Evolutionary conservation across 2,329 filamentous ascomycete genomes (phyloP).

Genomic region (Alternaria gansuensis): DNA sequence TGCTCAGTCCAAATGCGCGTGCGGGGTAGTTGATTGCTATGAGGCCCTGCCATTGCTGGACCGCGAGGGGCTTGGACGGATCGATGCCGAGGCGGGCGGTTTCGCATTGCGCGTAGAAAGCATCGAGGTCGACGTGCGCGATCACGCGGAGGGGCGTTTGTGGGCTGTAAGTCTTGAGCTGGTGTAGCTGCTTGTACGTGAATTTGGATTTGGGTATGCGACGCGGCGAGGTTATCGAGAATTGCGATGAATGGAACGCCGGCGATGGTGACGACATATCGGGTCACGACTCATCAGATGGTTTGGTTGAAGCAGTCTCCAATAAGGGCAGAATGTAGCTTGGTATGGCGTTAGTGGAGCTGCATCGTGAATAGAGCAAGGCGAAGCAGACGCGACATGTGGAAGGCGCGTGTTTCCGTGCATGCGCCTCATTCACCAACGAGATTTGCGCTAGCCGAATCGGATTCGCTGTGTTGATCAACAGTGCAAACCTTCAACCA

Average conservation of each 20-base stretch:
- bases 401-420: conserved; percentile 45
- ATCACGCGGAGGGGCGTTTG: conserved; percentile 84
- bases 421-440: conserved; percentile 46
- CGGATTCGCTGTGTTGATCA: background rate
- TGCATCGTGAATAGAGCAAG: conserved; percentile 12
- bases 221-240: conserved; percentile 49
- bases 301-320: background rate
- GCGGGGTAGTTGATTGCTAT: conserved; percentile 98
- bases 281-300: conserved; percentile 10
- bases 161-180: conserved; percentile 74
- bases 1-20: conserved; percentile 77
- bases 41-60: conserved; percentile 93
- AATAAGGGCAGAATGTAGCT: background rate
- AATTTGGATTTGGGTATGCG: conserved; percentile 71
- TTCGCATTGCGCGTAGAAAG: conserved; percentile 95
- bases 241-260: conserved; percentile 59
- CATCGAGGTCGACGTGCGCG: conserved; percentile 93
- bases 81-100: conserved; percentile 82
- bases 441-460: conserved; percentile 33
- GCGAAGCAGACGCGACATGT: conserved; percentile 14
- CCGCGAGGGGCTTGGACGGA: conserved; percentile 82
- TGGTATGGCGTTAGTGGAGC: background rate
- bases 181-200: conserved; percentile 82
- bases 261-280: conserved; percentile 60
- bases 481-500: background rate